phyloP scores from a whole-genome alignment of 2,329 filamentous ascomycete species.

The Hypoxylon sp. region DNA sequence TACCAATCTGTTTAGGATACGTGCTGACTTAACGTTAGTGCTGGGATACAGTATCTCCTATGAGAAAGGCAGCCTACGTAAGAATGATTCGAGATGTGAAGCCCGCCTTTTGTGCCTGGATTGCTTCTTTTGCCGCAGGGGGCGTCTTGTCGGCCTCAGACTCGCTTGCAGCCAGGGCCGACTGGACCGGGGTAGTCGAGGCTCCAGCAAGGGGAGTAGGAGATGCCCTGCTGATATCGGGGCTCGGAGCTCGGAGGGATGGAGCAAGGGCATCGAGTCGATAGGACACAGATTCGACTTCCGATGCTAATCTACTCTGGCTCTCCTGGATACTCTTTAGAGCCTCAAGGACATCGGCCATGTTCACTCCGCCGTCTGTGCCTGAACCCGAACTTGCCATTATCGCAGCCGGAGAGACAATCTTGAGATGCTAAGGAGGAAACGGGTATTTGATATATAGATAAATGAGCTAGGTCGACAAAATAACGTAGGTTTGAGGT shows the following conservation, averaged over 20 bases:
- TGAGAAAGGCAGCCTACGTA: slow-evolving; percentile 57
- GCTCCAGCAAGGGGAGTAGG: slow-evolving; percentile 37
- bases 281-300: slow-evolving; percentile 49
- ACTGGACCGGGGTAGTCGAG: slow-evolving; percentile 26
- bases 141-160: slow-evolving; percentile 44
- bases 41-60: slow-evolving; percentile 10
- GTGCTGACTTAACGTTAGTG: slow-evolving; percentile 64
- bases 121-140: slow-evolving; percentile 44
- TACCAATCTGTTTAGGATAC: slow-evolving; percentile 93
- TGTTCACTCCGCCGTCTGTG: slow-evolving; percentile 39
- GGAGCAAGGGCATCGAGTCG: slow-evolving; percentile 50
- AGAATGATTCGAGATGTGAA: slow-evolving; percentile 69
- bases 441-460: slow-evolving; percentile 5
- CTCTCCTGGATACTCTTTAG: slow-evolving; percentile 50
- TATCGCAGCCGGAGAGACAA: slow-evolving; percentile 26
- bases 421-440: slow-evolving; percentile 17
- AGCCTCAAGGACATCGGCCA: slow-evolving; percentile 50
- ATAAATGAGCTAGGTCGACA: slow-evolving; percentile 48
- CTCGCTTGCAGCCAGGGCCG: slow-evolving; percentile 38
- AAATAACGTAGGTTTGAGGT: slow-evolving; percentile 3
- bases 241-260: slow-evolving; percentile 35
- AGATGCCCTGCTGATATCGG: slow-evolving; percentile 39
- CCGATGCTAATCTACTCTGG: slow-evolving; percentile 48
- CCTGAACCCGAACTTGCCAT: slow-evolving; percentile 48
- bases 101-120: slow-evolving; percentile 57